Base-by-base conservation (phyloP, 495 filamentous ascomycete species). In the Tuber umbilicatum region DNA sequence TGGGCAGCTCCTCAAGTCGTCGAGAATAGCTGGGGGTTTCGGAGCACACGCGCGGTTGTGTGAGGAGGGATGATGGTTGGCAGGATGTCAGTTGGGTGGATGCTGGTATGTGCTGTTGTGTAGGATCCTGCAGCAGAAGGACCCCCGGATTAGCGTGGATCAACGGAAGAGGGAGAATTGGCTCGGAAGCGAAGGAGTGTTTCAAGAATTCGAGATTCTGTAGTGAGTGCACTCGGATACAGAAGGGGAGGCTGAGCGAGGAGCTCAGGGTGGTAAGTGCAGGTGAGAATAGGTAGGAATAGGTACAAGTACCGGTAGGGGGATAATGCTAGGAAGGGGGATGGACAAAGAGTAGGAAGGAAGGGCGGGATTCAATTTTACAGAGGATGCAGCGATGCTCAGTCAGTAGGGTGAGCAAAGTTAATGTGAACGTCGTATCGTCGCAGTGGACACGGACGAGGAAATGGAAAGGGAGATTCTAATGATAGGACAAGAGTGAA, bases 21-120 rank as follows among this genome's bases (percentile, higher is more conserved):
- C 71, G 21, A 72, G 72, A 73, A 72, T 71, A 47, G 38, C 75
- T 76, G 45, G 72, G 37, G 69, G 45, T 64, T 73, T 74, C 64
- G n/a, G 74, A 79, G 78, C 69, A 70, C 60, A 78, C 60, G 72
- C 75, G 77, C 77, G 75, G 72, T 70, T 78, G 68, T 38, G n/a
- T n/a, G n/a, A 68, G 60, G 35, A 73, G 68, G 71, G 50, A 60
- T 60, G 50, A 31, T 31, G n/a, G 55, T 64, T 64, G 55, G 27
- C 14, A 17, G 55, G 27, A 64, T 31, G 31, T 35, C 55, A 35
- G 27, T 35, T 64, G 55, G 27, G n/a, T n/a, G n/a, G 55, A 78
- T 70, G 60, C 55, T 43, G n/a, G n/a, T n/a, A n/a, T 76, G 69
- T 72, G 73, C 76, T 72, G 72, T 72, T 72, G 72, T 72, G 75